Evolutionary conservation across 176 grass and related monocot genomes (phyloP).

Genomic region (Calamus simplicifolius): DNA sequence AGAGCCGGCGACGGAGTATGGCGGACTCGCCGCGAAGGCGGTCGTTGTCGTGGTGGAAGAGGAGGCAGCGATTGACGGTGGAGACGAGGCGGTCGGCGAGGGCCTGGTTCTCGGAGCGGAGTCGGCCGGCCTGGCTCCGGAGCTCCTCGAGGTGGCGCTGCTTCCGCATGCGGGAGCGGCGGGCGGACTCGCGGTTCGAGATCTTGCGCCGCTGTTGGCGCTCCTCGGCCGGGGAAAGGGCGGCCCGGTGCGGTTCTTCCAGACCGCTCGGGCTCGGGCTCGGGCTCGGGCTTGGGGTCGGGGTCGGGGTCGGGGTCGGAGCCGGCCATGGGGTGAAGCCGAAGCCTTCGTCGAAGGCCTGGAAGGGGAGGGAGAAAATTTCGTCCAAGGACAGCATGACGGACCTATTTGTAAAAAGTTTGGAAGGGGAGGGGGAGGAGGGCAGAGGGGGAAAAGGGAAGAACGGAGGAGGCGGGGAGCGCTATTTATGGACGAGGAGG

Average conservation of each 20-base stretch:
- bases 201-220: slow-evolving; percentile 31
- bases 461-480: slow-evolving; percentile 32
- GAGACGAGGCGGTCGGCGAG: slow-evolving; percentile 7
- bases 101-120: slow-evolving; percentile 7
- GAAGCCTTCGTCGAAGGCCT: slow-evolving; percentile 10
- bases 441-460: slow-evolving; percentile 45
- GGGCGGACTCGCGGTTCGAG: slow-evolving; percentile 64
- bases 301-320: not conserved
- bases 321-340: not conserved
- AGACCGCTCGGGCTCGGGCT: not conserved
- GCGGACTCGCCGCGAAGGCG: slow-evolving; percentile 14
- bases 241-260: not conserved
- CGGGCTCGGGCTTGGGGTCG: not conserved
- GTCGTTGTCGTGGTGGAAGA: slow-evolving; percentile 20
- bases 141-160: slow-evolving; percentile 30
- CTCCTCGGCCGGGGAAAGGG: not conserved
- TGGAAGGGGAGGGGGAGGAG: slow-evolving; percentile 6
- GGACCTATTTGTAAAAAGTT: slow-evolving; percentile 10
- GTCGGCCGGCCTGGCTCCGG: slow-evolving; percentile 1
- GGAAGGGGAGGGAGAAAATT: not conserved
- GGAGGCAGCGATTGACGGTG: not conserved
- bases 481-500: slow-evolving; percentile 44
- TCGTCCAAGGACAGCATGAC: slow-evolving; percentile 4
- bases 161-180: slow-evolving; percentile 39
- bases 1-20: slow-evolving; percentile 22